phyloP scores from a whole-genome alignment of 345 rosid species.

The Populus pruinosa region DNA sequence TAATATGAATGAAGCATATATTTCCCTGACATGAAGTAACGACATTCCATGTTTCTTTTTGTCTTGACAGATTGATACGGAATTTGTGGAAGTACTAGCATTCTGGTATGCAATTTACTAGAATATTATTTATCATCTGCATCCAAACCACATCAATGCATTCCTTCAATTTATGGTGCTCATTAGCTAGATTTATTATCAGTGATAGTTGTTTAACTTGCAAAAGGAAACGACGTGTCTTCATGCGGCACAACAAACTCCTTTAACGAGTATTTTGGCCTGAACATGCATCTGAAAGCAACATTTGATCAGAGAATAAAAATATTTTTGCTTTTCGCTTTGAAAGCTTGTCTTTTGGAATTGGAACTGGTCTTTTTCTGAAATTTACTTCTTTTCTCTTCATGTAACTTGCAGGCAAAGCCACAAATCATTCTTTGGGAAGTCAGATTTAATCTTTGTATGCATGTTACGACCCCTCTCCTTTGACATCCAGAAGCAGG shows the following conservation, averaged over 20 bases:
- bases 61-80: conserved; percentile 66
- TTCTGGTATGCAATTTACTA: conserved; percentile 54
- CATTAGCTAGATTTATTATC: neutral
- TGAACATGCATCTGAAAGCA: neutral
- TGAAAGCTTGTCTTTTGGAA: neutral
- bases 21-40: neutral
- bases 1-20: neutral
- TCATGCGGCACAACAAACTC: neutral
- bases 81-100: conserved; percentile 68
- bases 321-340: neutral
- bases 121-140: neutral
- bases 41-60: neutral
- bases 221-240: neutral
- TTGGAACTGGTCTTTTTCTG: neutral
- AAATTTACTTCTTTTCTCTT: neutral
- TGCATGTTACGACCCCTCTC: conserved; percentile 78
- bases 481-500: conserved; percentile 58
- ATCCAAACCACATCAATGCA: neutral
- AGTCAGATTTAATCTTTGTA: conserved; percentile 74
- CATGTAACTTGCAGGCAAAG: conserved; percentile 48
- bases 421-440: conserved; percentile 67
- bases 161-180: neutral
- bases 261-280: neutral
- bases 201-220: neutral
- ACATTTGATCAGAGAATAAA: neutral